Percentiles rank a stretch among this genome's conserved stretches.
phyloP scores from a whole-genome alignment of 2,329 filamentous ascomycete genomes.

The Alternaria sp. region DNA sequence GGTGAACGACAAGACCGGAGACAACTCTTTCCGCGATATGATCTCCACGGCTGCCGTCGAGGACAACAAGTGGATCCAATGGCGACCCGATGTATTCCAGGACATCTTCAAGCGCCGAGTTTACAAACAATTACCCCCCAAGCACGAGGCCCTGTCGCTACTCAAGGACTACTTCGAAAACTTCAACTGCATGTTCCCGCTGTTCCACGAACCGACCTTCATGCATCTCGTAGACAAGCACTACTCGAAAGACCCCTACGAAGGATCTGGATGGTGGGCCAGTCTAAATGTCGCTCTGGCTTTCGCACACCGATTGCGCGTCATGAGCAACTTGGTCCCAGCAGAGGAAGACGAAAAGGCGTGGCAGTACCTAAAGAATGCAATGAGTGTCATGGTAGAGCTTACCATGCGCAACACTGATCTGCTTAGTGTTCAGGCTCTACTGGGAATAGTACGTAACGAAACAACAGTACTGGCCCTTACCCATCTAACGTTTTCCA shows the following conservation, averaged over 20 bases:
- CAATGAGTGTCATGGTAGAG: constrained; percentile 90
- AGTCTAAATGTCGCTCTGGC: constrained; percentile 92
- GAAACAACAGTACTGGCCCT: not conserved
- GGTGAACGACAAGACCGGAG: constrained; percentile 98
- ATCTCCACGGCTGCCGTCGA: constrained; percentile 86
- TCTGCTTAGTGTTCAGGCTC: constrained; percentile 89
- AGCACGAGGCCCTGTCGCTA: constrained; percentile 85
- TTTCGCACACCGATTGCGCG: constrained; percentile 89
- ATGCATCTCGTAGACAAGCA: constrained; percentile 97
- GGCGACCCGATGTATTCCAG: constrained; percentile 97
- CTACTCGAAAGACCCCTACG: constrained; percentile 90
- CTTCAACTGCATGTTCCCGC: constrained; percentile 98
- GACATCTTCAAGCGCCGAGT: constrained; percentile 88
- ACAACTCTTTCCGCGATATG: constrained; percentile 92
- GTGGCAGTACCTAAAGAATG: constrained; percentile 96
- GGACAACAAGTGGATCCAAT: constrained; percentile 94
- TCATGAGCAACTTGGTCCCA: constrained; percentile 93
- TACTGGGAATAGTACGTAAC: constrained; percentile 78
- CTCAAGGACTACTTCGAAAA: constrained; percentile 96
- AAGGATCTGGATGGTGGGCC: constrained; percentile 98
- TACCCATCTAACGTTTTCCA: constrained; percentile 39
- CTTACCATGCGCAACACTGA: constrained; percentile 96
- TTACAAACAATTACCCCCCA: constrained; percentile 83
- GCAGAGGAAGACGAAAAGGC: constrained; percentile 93
- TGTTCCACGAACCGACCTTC: constrained; percentile 97